These are phyloP conservation scores for Venturia oleaginea DNA, from an alignment of 2,329 filamentous ascomycete species.

Conservation along the genomic window DNA sequence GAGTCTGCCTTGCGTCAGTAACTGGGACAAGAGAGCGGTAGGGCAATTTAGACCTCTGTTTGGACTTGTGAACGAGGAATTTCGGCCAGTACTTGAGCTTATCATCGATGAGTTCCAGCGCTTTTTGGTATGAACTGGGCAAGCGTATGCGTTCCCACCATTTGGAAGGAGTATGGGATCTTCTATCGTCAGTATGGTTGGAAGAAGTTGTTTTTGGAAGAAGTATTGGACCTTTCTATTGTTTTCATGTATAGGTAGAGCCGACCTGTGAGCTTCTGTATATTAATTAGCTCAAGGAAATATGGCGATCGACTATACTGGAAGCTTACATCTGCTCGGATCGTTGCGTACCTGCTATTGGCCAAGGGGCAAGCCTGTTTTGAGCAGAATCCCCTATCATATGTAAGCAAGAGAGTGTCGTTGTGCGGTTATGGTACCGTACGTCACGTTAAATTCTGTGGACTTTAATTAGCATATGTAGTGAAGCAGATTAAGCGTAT, in stretches of 20 bases:
- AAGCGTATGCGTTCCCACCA: constrained; percentile 92
- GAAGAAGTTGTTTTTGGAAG: too few relatives aligned
- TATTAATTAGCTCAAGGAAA: too few relatives aligned
- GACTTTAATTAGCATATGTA: constrained; percentile 22
- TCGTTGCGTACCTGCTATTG: constrained; percentile 86
- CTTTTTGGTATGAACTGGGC: constrained; percentile 81
- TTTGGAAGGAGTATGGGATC: constrained; percentile 77
- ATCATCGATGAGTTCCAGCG: constrained; percentile 78
- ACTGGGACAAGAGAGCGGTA: too few relatives aligned
- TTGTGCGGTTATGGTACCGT: neutral
- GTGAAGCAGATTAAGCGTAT: neutral
- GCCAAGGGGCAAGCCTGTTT: constrained; percentile 83
- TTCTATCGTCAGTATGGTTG: too few relatives aligned
- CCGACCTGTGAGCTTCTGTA: constrained; percentile 57
- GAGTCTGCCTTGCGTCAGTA: too few relatives aligned
- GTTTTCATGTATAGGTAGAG: constrained; percentile 97
- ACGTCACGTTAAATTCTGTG: constrained; percentile 76
- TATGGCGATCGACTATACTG: too few relatives aligned
- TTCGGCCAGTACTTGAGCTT: constrained; percentile 89
- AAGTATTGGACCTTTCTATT: constrained; percentile 77
- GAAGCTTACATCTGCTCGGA: constrained; percentile 54
- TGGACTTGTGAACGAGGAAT: constrained; percentile 88
- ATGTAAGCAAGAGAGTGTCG: neutral
- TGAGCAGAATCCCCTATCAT: constrained; percentile 57
- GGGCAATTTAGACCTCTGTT: constrained; percentile 83